Evolutionary conservation across 2,329 filamentous ascomycete species (phyloP), one percentile per base, ranked within the genome.

Genomic region (Metarhizium robertsii): DNA sequence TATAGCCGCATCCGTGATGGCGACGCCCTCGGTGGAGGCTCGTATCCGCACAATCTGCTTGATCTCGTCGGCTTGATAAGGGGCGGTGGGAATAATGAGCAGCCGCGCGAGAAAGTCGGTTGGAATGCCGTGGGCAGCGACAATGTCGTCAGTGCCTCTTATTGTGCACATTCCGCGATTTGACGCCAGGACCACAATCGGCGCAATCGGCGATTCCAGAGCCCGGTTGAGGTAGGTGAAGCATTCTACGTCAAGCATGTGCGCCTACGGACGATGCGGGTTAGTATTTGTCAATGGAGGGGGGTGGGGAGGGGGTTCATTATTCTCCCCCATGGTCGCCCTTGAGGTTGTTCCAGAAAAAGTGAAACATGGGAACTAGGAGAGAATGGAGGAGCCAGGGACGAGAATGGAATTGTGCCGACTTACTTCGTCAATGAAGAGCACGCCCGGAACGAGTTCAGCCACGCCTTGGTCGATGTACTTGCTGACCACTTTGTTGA

Each of bases 171-270:
- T 87, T 70, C 94, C 94, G 66, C 94, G 87, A 77, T 99, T 99
- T 46, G 94, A 97, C 57, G 94, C 94, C 58, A 99, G 86, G 62
- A 99, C 94, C 59, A 99, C 94, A 67, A 99, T 96, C 56, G 94
- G 94, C 2, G 92, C 92, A 67, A 99, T 95, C 62, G 86, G 83
- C 55, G 90, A 92, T 79, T 99, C 94, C 63, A 99, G 81, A n/a
- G 94, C 94, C 68, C 92, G 89, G 79, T 97, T 97, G 67, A 99
- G 85, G 75, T 96, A 99, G 62, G 94, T 97, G 76, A 97, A 99
- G 78, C 92, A 95, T 77, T 99, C 94, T 64, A 99, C 88, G 71
- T 99, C 94, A 65, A 99, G 90, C 94, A 99, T 99, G 77, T 99
- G 92, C 58, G 95, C 92, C 91, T 95, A 63, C 67, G 45, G 8